Conservation (phyloP, 495 filamentous ascomycete genomes). For the Talaromyces thailandensis region DNA sequence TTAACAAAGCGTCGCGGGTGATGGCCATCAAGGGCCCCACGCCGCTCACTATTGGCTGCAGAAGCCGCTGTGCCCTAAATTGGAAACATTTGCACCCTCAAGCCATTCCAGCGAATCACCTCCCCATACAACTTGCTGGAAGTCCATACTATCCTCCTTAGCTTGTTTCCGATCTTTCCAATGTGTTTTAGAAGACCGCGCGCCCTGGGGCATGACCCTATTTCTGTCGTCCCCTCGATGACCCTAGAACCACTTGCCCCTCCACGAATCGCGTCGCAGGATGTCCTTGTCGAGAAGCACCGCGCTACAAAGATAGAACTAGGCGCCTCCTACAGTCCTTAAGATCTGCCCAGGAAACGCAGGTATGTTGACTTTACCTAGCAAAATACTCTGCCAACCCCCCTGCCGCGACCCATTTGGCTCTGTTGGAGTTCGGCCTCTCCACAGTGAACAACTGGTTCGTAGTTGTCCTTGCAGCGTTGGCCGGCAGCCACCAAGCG, state of each 20-base stretch:
- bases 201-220: neutral
- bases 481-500: conserved; percentile 7
- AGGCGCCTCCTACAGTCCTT: neutral
- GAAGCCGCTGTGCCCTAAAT: conserved; percentile 5
- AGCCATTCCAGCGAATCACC: neutral
- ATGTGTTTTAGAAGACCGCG: conserved; percentile 2
- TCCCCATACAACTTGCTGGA: neutral
- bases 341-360: neutral
- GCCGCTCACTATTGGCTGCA: conserved; percentile 1
- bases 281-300: neutral
- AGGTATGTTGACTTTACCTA: neutral
- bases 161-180: neutral
- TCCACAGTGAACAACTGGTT: conserved; percentile 13
- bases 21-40: neutral
- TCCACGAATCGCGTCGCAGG: neutral
- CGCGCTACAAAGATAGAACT: conserved; percentile 3
- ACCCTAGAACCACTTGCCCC: neutral
- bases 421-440: conserved; percentile 6
- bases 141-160: neutral
- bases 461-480: conserved; percentile 10
- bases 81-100: conserved; percentile 1
- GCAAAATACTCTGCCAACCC: neutral
- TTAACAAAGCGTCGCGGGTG: conserved; percentile 1
- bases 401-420: conserved; percentile 9
- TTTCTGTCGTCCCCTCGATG: neutral